Conservation (phyloP, 192 early-diverging fungal genomes). For the Pilaira anomala region DNA sequence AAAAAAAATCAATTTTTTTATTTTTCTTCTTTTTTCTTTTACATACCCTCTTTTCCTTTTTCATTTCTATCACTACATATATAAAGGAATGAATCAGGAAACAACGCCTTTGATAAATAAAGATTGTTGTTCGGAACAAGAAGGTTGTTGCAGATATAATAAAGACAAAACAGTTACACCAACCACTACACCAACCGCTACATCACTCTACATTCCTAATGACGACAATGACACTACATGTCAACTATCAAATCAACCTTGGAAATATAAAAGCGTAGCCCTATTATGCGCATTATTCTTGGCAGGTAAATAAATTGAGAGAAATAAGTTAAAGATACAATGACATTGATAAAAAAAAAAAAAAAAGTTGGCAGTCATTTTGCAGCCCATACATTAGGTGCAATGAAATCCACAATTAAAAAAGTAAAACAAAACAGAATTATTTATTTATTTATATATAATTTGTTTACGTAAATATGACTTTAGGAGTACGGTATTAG, state of each 20-base stretch:
- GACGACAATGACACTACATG: neutral
- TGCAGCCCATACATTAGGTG: conserved; percentile 69
- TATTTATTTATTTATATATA: neutral
- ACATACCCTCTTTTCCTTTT: neutral
- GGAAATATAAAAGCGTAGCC: conserved; percentile 55
- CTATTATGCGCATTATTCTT: conserved; percentile 57
- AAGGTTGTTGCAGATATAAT: too few relatives aligned
- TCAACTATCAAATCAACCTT: conserved; percentile 30
- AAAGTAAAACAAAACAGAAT: conserved; percentile 58
- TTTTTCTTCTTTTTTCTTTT: neutral
- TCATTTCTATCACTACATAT: neutral
- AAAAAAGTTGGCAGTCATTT: conserved; percentile 68
- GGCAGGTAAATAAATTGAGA: conserved; percentile 55
- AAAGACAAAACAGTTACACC: too few relatives aligned
- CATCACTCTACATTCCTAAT: too few relatives aligned
- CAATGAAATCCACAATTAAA: conserved; percentile 72
- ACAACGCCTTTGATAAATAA: too few relatives aligned
- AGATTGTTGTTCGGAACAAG: too few relatives aligned
- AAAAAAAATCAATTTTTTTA: neutral
- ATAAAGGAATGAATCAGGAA: too few relatives aligned
- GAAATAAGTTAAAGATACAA: neutral
- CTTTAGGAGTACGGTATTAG: conserved; percentile 56
- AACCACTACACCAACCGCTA: too few relatives aligned
- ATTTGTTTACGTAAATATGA: neutral
- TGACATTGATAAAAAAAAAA: neutral